Evolutionary conservation across 2,329 filamentous ascomycete genomes (phyloP).

Genomic region (Coniochaeta ligniaria): DNA sequence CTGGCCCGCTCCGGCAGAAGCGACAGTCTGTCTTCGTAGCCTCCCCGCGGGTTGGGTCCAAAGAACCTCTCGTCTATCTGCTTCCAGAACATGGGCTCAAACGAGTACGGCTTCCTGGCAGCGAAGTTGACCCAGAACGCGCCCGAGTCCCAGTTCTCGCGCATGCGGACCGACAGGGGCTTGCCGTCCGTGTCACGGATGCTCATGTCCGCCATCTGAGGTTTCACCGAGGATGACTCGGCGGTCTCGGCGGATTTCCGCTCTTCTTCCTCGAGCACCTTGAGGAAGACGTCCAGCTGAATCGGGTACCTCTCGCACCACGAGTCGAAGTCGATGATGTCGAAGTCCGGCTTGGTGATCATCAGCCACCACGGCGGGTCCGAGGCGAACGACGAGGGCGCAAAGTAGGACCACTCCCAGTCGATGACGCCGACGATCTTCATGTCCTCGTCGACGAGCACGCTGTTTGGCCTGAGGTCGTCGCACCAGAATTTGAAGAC

Average conservation of each 20-base stretch:
- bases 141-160: conserved; percentile 10
- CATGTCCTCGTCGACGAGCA: conserved; percentile 21
- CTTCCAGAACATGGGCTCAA: conserved; percentile 10
- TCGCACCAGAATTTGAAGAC: conserved; percentile 21
- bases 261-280: conserved; percentile 22
- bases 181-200: not conserved
- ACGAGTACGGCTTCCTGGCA: conserved; percentile 2
- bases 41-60: conserved; percentile 4
- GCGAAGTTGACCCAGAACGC: conserved; percentile 10
- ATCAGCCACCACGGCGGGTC: conserved; percentile 28
- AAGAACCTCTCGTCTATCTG: conserved; percentile 10
- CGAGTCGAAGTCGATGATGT: conserved; percentile 21
- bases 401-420: conserved; percentile 30
- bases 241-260: not conserved
- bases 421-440: conserved; percentile 28
- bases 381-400: conserved; percentile 18
- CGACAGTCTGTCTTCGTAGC: conserved; percentile 1
- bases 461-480: conserved; percentile 21
- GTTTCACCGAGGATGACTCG: too few species aligned
- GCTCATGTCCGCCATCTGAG: too few species aligned
- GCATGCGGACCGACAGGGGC: conserved; percentile 12
- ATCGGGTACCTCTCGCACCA: conserved; percentile 19
- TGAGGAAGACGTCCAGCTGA: conserved; percentile 24
- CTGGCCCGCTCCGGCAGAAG: conserved; percentile 4
- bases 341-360: conserved; percentile 16